Evolutionary conservation across 2,329 filamentous ascomycete genomes (phyloP), one percentile per base, ranked within the genome.

Genomic region (Beauveria sp.): DNA sequence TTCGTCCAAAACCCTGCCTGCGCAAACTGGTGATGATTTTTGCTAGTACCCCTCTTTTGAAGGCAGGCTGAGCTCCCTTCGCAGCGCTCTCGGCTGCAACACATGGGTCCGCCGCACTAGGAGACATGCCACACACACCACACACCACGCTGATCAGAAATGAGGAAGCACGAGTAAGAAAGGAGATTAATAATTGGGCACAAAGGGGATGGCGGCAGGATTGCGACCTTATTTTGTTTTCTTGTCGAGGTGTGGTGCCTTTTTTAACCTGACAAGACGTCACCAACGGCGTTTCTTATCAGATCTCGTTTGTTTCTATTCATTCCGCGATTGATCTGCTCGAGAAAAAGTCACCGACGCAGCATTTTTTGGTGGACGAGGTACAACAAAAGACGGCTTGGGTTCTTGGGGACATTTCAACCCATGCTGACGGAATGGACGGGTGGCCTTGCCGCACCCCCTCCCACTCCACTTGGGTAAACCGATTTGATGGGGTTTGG

Each of bases 1-100:
- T 72, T 67, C 65, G 66, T 57, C 42, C 60, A 50, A 26, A 55
- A 61, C 52, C 60, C 40, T 42, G 43, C 10, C 20, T 42, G 54
- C 10, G 3, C 24, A 51, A 56, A 50, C 45, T 61, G 59, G 59
- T 61, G 59, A 61, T 61, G 59, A 12, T 24, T 51, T 51, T 47
- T 34, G 34, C 20, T 28, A 30, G 42, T 49, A 51, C 59, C 59
- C 59, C 59, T 61, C 52, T 49, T 47, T 60, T 30, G 16, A 7
- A 47, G 49, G 42, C 20, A 26, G 40, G 54, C 40, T 56, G 54
- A 46, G 54, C 42, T 43, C 16, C 49, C 40, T 43, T 46, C 9
- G 24, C 54, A 14, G 34, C 20, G 43, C 51, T 40, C 56, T 50
- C 43, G 46, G 38, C 28, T 47, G 50, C 57, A 43, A 43, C 18